phyloP scores from a whole-genome alignment of 2,329 filamentous ascomycete genomes.

The Coniochaeta prunicola region DNA sequence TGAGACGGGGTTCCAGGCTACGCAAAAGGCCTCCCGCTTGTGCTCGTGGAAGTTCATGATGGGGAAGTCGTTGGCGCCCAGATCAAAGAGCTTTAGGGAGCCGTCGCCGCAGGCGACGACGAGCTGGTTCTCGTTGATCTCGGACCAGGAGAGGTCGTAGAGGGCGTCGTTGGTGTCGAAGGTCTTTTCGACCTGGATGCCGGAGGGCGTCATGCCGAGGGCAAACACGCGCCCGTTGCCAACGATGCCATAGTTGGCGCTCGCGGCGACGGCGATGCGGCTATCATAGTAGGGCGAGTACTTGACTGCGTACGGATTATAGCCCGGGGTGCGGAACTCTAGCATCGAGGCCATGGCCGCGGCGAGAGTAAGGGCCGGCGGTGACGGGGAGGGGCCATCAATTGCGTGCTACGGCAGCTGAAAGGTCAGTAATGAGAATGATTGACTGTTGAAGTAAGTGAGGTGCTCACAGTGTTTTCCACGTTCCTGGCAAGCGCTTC shows the following conservation, averaged over 20 bases:
- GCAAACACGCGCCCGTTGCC: constrained; percentile 90
- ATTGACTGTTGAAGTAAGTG: not conserved
- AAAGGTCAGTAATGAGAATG: too few species aligned
- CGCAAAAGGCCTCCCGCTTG: constrained; percentile 84
- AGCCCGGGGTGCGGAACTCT: constrained; percentile 88
- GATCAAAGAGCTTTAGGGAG: constrained; percentile 89
- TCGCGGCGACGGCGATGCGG: constrained; percentile 78
- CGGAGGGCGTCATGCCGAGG: constrained; percentile 72
- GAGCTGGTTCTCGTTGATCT: constrained; percentile 92
- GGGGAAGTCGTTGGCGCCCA: constrained; percentile 73
- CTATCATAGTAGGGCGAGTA: constrained; percentile 99
- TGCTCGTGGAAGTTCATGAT: constrained; percentile 92
- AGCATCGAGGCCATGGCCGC: constrained; percentile 58
- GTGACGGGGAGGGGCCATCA: not conserved
- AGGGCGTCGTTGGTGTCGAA: constrained; percentile 97
- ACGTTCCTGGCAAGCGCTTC: not conserved
- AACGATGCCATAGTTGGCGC: constrained; percentile 95
- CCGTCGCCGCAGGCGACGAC: constrained; percentile 87
- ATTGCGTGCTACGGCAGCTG: not conserved
- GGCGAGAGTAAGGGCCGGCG: not conserved
- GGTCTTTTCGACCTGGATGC: constrained; percentile 79
- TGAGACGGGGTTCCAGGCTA: constrained; percentile 83
- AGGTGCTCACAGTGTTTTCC: not conserved
- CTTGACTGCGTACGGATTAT: constrained; percentile 93
- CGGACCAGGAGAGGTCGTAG: constrained; percentile 92